Evolutionary conservation across 2,329 filamentous ascomycete genomes (phyloP), one percentile per base, ranked within the genome.

Genomic region (Scopulariopsis brevicaulis): DNA sequence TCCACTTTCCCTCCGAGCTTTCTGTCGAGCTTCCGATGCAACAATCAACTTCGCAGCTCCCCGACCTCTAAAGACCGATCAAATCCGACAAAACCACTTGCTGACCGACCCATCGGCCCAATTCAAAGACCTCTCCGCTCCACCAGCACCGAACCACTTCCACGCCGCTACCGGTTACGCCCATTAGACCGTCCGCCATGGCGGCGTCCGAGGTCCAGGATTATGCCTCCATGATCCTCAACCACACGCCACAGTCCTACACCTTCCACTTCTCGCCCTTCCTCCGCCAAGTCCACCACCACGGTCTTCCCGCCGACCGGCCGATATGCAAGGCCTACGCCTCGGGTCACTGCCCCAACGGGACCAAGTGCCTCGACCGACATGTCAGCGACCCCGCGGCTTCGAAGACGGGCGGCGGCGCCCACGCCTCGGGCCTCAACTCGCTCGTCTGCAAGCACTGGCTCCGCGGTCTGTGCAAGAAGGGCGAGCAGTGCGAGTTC

Each of bases 361-460:
- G 92, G 46, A 84, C 87, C 61, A 80, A 83, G 58, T 97, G 94
- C 71, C 84, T 90, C 1, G 91, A 97, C 72, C 88, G 90, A 55
- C 93, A 97, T 76, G 72, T 77, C 60, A 70, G 73, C 34, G 68
- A 71, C 76, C 56, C 64, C 4, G 75, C 65, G 60, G 70, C 75
- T 6, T 72, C 75, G 25, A 58, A 58, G 48, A 25, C 51, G 10
- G 53, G 57, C 8, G 63, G 66, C 22, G 62, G 62, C 37, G 62
- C 60, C 59, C 69, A 68, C n/a, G 66, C 70, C 15, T 72, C 77
- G 48, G 84, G 84, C 37, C 87, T 87, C 70, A 89, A 87, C 74
- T 88, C 82, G 68, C 84, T 97, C 18, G 93, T 99, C 61, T 99
- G 94, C 84, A 99, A 99, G 77, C 94, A 97, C 79, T 97, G 94